These are phyloP conservation scores for Plectosphaerella cucumerina DNA, from an alignment of 2,329 filamentous ascomycete genomes.

Conservation along the genomic window DNA sequence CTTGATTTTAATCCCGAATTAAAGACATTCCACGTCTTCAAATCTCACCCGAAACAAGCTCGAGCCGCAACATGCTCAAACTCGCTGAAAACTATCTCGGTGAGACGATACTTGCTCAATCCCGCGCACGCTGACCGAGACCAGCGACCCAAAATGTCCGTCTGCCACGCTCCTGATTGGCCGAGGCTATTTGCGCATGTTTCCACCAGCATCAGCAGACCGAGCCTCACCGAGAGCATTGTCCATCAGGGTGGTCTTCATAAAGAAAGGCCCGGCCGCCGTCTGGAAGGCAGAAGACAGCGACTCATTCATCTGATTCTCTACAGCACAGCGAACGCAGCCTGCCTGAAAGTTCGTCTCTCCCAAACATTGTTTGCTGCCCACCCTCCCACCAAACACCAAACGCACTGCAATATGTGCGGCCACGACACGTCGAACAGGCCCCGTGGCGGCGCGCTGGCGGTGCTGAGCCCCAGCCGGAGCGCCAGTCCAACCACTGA, in stretches of 20 bases:
- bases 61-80: background rate
- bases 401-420: slow-evolving; percentile 31
- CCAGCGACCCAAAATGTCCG: background rate
- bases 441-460: slow-evolving; percentile 41
- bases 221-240: background rate
- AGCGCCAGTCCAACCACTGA: too few species aligned
- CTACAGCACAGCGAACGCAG: too few species aligned
- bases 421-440: slow-evolving; percentile 35
- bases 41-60: background rate
- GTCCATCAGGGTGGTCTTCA: background rate
- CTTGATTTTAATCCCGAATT: background rate
- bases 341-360: background rate
- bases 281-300: background rate
- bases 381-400: background rate
- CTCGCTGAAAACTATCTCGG: background rate
- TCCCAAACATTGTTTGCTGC: background rate
- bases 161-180: background rate
- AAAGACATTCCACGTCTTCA: too few species aligned
- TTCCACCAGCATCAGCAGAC: background rate
- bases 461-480: slow-evolving; percentile 28
- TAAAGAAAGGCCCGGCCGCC: background rate
- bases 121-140: background rate
- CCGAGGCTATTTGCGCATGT: background rate
- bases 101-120: background rate
- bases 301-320: background rate